These are phyloP conservation scores for Parmelia sp. DNA, from an alignment of 495 filamentous ascomycete species.

Conservation along the genomic window DNA sequence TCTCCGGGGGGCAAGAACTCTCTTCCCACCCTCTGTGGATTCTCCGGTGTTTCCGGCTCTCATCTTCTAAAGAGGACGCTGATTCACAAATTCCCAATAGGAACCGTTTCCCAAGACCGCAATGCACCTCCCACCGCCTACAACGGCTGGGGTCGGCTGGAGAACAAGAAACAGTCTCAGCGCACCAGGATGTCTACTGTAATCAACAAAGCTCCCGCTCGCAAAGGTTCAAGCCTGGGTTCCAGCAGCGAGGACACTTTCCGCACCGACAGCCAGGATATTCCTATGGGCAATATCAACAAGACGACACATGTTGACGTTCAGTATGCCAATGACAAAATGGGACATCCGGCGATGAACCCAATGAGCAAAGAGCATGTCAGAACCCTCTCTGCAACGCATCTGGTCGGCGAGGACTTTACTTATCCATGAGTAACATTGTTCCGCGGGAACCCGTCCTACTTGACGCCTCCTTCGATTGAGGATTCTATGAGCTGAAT, in stretches of 20 bases:
- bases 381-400: slow-evolving; percentile 8
- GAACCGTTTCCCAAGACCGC: background rate
- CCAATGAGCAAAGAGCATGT: slow-evolving; percentile 8
- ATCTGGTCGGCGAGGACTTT: slow-evolving; percentile 12
- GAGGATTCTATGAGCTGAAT: background rate
- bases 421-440: background rate
- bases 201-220: background rate
- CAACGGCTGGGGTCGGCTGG: slow-evolving; percentile 13
- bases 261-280: slow-evolving; percentile 2
- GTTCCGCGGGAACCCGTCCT: background rate
- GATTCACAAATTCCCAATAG: background rate
- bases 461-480: background rate
- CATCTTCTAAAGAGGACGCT: background rate
- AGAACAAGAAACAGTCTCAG: slow-evolving; percentile 9
- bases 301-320: slow-evolving; percentile 15
- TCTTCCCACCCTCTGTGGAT: background rate
- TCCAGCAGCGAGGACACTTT: slow-evolving; percentile 5
- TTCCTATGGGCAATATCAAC: slow-evolving; percentile 14
- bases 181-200: background rate
- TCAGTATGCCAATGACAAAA: slow-evolving; percentile 8
- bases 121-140: slow-evolving; percentile 3
- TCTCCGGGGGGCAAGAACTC: background rate
- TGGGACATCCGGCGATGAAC: background rate
- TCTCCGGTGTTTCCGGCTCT: background rate
- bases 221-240: background rate